phyloP scores from a whole-genome alignment of 2,329 filamentous ascomycete genomes.

The Cordyceps farinosa region DNA sequence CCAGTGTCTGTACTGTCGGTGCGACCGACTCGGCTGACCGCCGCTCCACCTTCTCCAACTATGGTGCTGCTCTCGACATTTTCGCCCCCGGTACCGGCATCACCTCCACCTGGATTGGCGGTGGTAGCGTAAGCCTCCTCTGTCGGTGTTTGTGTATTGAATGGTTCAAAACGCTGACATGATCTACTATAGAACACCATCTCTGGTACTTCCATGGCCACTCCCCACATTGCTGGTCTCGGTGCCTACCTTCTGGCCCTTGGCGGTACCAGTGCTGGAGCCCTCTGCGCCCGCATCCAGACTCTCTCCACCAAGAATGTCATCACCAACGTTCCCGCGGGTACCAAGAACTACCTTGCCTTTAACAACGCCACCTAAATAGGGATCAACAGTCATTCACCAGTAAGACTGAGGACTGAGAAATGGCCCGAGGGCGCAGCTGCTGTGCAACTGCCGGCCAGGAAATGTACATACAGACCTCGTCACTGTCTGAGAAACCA shows the following conservation, averaged over 20 bases:
- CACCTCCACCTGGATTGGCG: conserved; percentile 32
- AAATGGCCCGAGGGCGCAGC: background rate
- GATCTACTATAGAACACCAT: conserved; percentile 31
- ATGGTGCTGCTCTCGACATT: conserved; percentile 37
- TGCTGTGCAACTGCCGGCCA: background rate
- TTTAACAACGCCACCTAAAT: conserved; percentile 28
- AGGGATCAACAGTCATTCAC: background rate
- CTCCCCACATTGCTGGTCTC: conserved; percentile 59
- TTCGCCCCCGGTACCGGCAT: conserved; percentile 36
- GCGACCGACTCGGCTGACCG: conserved; percentile 38
- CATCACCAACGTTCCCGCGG: conserved; percentile 33
- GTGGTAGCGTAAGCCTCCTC: conserved; percentile 20
- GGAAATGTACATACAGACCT: background rate
- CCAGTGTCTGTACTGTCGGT: conserved; percentile 50
- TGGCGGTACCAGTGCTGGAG: conserved; percentile 33
- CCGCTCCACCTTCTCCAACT: conserved; percentile 50
- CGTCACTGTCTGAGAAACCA: background rate
- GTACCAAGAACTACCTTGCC: conserved; percentile 34
- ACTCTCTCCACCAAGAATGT: conserved; percentile 38
- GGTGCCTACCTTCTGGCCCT: conserved; percentile 58
- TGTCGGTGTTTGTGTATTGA: background rate
- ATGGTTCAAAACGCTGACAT: background rate
- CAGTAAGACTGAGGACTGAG: background rate
- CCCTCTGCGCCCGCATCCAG: conserved; percentile 41
- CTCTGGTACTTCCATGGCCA: conserved; percentile 55